Evolutionary conservation across 2,329 filamentous ascomycete species (phyloP).

Genomic region (Fusarium sp.): DNA sequence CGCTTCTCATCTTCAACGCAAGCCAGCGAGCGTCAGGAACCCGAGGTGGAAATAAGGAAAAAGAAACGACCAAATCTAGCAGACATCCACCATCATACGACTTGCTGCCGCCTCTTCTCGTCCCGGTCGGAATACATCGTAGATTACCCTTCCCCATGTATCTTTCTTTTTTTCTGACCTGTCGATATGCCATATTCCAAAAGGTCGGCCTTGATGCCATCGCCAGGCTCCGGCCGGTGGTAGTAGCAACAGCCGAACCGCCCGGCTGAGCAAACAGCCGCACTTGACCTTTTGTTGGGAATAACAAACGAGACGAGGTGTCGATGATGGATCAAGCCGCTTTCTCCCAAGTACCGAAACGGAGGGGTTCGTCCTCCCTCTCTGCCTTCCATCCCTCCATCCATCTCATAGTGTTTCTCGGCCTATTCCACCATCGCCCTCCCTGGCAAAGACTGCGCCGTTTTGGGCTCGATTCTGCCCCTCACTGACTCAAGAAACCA

Average conservation of each 20-base stretch:
- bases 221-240: constrained; percentile 11
- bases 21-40: constrained; percentile 2
- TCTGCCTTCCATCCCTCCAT: background rate
- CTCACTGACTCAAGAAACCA: constrained; percentile 29
- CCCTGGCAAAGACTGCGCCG: constrained; percentile 8
- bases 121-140: constrained; percentile 8
- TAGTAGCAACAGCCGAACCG: constrained; percentile 12
- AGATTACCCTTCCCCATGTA: constrained; percentile 13
- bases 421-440: background rate
- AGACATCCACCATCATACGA: constrained; percentile 38
- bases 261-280: constrained; percentile 9
- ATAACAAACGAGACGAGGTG: background rate
- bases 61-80: constrained; percentile 3
- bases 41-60: background rate
- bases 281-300: background rate
- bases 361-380: constrained; percentile 6
- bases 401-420: background rate
- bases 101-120: constrained; percentile 5
- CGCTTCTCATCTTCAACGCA: constrained; percentile 2
- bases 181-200: constrained; percentile 5
- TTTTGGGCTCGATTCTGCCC: constrained; percentile 25
- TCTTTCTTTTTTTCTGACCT: background rate
- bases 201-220: background rate
- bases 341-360: background rate
- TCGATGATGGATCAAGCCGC: background rate